phyloP scores from a whole-genome alignment of 331 rosid species.

The Rhamnella rubrinervis region DNA sequence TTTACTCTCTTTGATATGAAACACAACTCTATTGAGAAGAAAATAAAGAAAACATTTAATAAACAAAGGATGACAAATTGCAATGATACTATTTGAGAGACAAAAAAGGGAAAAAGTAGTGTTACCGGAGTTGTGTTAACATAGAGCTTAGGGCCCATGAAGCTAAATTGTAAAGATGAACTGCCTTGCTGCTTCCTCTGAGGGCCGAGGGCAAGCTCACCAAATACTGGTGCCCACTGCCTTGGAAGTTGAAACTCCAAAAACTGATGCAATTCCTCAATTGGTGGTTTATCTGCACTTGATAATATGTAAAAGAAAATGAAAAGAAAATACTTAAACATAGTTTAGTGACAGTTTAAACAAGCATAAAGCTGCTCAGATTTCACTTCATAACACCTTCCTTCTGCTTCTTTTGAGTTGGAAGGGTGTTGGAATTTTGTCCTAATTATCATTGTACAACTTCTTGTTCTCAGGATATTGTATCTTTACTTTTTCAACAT shows the following conservation, averaged over 20 bases:
- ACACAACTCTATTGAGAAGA: too few species aligned
- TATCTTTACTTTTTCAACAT: too few species aligned
- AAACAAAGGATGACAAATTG: too few species aligned
- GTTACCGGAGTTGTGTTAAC: constrained; percentile 72
- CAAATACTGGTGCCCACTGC: constrained; percentile 94
- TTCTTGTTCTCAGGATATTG: too few species aligned
- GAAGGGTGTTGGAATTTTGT: too few species aligned
- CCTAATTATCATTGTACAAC: too few species aligned
- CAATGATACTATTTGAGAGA: too few species aligned
- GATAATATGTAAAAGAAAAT: background rate
- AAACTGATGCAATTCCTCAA: constrained; percentile 79
- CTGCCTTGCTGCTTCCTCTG: constrained; percentile 54
- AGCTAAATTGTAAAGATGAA: constrained; percentile 78
- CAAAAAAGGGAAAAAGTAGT: background rate
- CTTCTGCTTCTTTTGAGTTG: too few species aligned
- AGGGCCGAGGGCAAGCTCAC: constrained; percentile 89
- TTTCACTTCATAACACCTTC: too few species aligned
- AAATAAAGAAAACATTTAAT: too few species aligned
- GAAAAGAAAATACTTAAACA: background rate
- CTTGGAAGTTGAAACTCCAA: constrained; percentile 91
- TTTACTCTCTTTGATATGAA: too few species aligned
- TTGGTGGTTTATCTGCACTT: constrained; percentile 71
- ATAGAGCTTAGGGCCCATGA: constrained; percentile 91
- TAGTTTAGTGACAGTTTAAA: background rate
- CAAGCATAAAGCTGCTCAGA: too few species aligned